These are phyloP conservation scores for Scenedesmus sp. DNA, from an alignment of 163 green algal genomes.

Conservation along the genomic window DNA sequence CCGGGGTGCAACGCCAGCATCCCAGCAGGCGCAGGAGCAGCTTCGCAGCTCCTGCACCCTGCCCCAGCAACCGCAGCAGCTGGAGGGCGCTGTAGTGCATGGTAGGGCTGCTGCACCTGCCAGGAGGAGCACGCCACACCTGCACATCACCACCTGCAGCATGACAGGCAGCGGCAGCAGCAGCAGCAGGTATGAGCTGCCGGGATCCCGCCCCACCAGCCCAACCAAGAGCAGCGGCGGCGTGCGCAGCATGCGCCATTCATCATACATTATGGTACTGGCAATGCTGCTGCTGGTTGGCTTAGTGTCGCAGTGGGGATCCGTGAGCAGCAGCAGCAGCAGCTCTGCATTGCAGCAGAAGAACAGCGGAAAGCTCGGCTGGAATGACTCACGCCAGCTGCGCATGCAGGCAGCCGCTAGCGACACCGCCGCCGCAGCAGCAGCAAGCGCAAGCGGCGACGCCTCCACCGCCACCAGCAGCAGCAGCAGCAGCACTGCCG, in stretches of 20 bases:
- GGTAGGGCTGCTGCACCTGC: neutral
- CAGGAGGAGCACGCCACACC: neutral
- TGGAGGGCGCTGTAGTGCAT: neutral
- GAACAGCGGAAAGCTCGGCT: neutral
- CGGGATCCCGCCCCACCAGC: neutral
- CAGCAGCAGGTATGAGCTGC: neutral
- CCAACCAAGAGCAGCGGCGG: neutral
- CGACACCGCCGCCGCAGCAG: neutral
- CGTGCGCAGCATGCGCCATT: neutral
- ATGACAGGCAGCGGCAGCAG: neutral
- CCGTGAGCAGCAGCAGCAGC: neutral
- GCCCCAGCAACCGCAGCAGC: neutral
- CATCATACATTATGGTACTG: neutral
- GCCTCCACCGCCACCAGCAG: neutral
- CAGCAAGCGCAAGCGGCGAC: neutral
- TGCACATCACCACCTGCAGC: neutral
- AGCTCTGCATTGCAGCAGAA: neutral
- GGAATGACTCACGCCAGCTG: constrained; percentile 36
- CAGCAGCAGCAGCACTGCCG: neutral
- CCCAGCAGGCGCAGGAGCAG: neutral
- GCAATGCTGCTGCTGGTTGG: neutral
- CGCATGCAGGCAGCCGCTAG: neutral
- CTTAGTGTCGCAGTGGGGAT: constrained; percentile 1
- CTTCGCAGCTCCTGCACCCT: too few species aligned
- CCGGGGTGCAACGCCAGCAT: neutral